Percentiles rank a stretch among this genome's conserved stretches.
phyloP scores from a whole-genome alignment of 768 basidiomycete genomes.

The Pulveroboletus sp. region DNA sequence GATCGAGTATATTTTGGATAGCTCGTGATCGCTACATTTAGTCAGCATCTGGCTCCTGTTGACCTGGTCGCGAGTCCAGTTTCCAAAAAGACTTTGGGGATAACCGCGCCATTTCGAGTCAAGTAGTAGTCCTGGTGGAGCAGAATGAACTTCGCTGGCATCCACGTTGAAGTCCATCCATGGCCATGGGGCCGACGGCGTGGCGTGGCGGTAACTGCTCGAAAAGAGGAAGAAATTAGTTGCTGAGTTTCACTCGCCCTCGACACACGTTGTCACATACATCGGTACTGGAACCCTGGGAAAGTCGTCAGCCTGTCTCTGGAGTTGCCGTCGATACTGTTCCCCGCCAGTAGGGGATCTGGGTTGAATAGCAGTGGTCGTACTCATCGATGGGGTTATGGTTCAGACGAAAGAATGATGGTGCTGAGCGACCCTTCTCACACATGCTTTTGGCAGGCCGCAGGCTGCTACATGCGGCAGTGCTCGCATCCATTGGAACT shows the following conservation, averaged over 20 bases:
- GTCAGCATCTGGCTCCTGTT: conserved; percentile 32
- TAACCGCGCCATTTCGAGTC: conserved; percentile 35
- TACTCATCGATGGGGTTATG: conserved; percentile 5
- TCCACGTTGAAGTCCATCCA: conserved; percentile 32
- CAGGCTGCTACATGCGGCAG: not conserved
- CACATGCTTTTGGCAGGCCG: not conserved
- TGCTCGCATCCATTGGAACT: not conserved
- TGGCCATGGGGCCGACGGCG: conserved; percentile 40
- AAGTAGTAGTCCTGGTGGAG: not conserved
- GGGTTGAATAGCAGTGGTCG: not conserved
- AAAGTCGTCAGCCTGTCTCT: not conserved
- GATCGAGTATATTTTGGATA: conserved; percentile 21
- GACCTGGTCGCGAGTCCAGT: conserved; percentile 49
- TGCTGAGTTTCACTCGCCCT: not conserved
- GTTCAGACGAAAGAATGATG: not conserved
- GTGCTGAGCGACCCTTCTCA: not conserved
- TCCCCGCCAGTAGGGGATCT: not conserved
- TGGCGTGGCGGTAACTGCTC: conserved; percentile 32
- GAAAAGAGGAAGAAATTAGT: not conserved
- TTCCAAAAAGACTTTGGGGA: conserved; percentile 48
- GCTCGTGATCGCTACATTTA: conserved; percentile 11
- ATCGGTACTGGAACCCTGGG: conserved; percentile 19
- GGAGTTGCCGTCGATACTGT: not conserved
- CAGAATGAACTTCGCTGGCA: not conserved
- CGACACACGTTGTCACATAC: conserved; percentile 7